Evolutionary conservation across 805 yeast species (phyloP).

Genomic region (Lachancea lanzarotensis): DNA sequence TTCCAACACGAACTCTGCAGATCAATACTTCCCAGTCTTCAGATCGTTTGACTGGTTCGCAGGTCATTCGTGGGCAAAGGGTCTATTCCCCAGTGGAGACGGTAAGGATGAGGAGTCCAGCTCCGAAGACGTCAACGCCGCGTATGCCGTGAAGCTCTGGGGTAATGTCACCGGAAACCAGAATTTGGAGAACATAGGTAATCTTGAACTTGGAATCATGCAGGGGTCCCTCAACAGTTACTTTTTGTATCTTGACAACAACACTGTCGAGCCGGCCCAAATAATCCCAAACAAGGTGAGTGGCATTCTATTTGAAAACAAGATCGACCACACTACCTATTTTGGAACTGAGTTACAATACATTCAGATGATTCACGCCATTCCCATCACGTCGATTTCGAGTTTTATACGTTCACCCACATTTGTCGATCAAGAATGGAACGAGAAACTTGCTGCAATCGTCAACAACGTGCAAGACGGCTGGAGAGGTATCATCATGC

Average conservation of each 20-base stretch:
- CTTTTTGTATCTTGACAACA: conserved; percentile 48
- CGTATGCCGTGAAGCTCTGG: conserved; percentile 62
- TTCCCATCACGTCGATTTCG: conserved; percentile 65
- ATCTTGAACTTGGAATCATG: conserved; percentile 56
- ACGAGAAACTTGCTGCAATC: conserved; percentile 39
- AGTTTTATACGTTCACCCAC: conserved; percentile 48
- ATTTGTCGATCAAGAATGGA: conserved; percentile 63
- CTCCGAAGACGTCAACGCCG: conserved; percentile 68
- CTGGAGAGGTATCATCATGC: conserved; percentile 66
- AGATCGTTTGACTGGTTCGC: conserved; percentile 69
- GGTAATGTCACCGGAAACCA: conserved; percentile 49
- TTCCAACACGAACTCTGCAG: conserved; percentile 51
- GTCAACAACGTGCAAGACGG: conserved; percentile 51
- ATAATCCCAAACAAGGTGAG: conserved; percentile 60
- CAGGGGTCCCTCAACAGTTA: conserved; percentile 47
- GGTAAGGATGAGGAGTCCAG: conserved; percentile 73
- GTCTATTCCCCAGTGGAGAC: conserved; percentile 62
- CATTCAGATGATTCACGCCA: conserved; percentile 73
- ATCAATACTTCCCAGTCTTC: conserved; percentile 55
- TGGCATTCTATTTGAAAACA: conserved; percentile 69
- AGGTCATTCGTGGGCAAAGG: conserved; percentile 79
- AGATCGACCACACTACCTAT: conserved; percentile 65
- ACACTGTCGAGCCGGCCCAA: conserved; percentile 48
- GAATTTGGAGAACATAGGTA: conserved; percentile 48
- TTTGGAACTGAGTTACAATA: conserved; percentile 68